These are phyloP conservation scores for Neurospora terricola DNA, from an alignment of 495 filamentous ascomycete genomes.

Conservation along the genomic window DNA sequence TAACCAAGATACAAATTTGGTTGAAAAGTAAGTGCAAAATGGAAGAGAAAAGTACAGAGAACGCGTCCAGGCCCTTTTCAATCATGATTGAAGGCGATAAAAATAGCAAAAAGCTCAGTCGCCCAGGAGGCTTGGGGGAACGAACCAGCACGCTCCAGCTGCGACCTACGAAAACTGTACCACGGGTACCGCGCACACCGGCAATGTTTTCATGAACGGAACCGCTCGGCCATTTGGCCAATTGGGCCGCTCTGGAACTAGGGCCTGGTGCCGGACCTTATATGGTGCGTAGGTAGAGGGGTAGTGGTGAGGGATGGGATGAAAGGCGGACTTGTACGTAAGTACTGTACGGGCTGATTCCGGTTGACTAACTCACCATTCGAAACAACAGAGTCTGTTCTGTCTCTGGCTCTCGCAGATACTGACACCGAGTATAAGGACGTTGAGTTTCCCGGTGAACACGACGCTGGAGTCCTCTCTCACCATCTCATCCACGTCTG, in stretches of 20 bases:
- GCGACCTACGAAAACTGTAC: background rate
- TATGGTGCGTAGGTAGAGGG: background rate
- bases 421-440: slow-evolving; percentile 45
- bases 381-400: slow-evolving; percentile 41
- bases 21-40: background rate
- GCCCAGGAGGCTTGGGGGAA: background rate
- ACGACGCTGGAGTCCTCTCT: slow-evolving; percentile 21
- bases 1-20: background rate
- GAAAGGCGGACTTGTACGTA: background rate
- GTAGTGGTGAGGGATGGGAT: background rate
- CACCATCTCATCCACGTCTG: slow-evolving; percentile 51
- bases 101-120: background rate
- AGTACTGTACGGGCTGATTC: background rate
- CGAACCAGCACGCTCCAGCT: background rate
- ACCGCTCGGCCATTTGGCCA: background rate
- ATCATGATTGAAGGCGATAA: background rate
- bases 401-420: slow-evolving; percentile 36
- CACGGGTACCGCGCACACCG: background rate
- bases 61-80: background rate
- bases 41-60: background rate
- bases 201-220: background rate
- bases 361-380: slow-evolving; percentile 37
- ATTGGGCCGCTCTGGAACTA: background rate
- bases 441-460: slow-evolving; percentile 51
- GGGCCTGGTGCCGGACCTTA: background rate